Conservation (phyloP, 495 filamentous ascomycete genomes). For the Antarctomyces pellizariae region DNA sequence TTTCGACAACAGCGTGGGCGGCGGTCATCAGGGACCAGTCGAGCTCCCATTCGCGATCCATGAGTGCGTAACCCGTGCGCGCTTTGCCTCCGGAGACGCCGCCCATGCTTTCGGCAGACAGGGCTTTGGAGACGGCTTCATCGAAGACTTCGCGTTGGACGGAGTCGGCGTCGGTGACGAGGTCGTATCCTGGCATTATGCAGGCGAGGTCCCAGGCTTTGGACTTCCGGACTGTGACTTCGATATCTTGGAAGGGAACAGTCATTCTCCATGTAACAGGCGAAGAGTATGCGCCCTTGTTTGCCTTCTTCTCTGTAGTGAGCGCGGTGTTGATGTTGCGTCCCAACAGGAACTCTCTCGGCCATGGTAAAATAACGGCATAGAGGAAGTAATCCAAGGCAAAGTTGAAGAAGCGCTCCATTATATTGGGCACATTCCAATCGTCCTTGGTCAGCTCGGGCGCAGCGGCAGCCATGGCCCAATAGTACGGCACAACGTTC, state of each 20-base stretch:
- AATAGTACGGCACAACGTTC: conserved; percentile 39
- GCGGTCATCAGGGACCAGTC: conserved; percentile 56
- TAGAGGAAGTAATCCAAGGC: conserved; percentile 55
- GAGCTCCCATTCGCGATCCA: conserved; percentile 59
- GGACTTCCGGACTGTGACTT: conserved; percentile 53
- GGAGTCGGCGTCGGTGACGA: conserved; percentile 13
- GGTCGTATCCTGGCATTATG: conserved; percentile 8
- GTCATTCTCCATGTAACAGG: conserved; percentile 43
- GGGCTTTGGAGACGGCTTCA: conserved; percentile 22
- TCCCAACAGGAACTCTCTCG: conserved; percentile 40
- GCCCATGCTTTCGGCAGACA: conserved; percentile 34
- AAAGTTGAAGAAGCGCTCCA: too few relatives aligned
- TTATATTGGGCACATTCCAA: too few relatives aligned
- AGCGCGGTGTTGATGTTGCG: too few relatives aligned
- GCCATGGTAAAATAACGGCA: conserved; percentile 51
- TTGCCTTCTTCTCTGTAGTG: too few relatives aligned
- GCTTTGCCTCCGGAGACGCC: too few relatives aligned
- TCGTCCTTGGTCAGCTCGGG: too few relatives aligned
- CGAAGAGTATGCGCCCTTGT: too few relatives aligned
- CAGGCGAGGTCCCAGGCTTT: conserved; percentile 30
- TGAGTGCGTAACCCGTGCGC: conserved; percentile 60
- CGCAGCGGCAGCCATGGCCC: too few relatives aligned
- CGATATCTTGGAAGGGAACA: conserved; percentile 44
- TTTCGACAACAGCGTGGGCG: conserved; percentile 35
- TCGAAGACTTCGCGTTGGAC: conserved; percentile 13